phyloP scores from a whole-genome alignment of 495 filamentous ascomycete genomes.

The Emericellopsis terricola region DNA sequence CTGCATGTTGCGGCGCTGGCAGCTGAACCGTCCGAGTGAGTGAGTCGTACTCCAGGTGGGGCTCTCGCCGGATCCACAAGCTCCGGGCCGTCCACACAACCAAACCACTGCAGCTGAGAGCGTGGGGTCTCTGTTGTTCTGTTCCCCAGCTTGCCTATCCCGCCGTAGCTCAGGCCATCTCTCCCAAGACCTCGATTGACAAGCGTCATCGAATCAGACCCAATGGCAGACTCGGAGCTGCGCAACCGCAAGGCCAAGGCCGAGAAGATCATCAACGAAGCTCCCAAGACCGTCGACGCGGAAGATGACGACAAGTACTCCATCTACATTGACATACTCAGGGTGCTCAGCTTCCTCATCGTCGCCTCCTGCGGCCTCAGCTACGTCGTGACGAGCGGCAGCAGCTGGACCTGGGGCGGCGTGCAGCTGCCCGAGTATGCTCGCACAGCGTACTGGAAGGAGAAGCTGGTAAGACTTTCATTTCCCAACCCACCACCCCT shows the following conservation, averaged over 20 bases:
- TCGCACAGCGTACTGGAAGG: slow-evolving; percentile 38
- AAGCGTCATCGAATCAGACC: no score
- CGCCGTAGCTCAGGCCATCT: no score
- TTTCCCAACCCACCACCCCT: not conserved
- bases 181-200: no score
- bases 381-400: slow-evolving; percentile 60
- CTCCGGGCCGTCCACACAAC: no score
- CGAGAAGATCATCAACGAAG: slow-evolving; percentile 4
- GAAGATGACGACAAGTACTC: slow-evolving; percentile 21
- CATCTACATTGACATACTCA: slow-evolving; percentile 51
- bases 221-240: slow-evolving; percentile 12
- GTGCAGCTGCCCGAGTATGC: slow-evolving; percentile 51
- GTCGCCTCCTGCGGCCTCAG: slow-evolving; percentile 52
- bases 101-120: no score
- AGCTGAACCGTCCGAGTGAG: no score
- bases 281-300: slow-evolving; percentile 11
- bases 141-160: no score
- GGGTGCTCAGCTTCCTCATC: slow-evolving; percentile 50
- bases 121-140: no score
- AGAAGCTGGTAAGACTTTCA: slow-evolving; percentile 33
- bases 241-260: slow-evolving; percentile 10
- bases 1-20: no score
- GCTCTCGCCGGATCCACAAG: no score
- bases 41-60: no score
- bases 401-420: slow-evolving; percentile 37